Base-by-base conservation (phyloP, 2,329 filamentous ascomycete species). In the Pseudocercospora cruenta region DNA sequence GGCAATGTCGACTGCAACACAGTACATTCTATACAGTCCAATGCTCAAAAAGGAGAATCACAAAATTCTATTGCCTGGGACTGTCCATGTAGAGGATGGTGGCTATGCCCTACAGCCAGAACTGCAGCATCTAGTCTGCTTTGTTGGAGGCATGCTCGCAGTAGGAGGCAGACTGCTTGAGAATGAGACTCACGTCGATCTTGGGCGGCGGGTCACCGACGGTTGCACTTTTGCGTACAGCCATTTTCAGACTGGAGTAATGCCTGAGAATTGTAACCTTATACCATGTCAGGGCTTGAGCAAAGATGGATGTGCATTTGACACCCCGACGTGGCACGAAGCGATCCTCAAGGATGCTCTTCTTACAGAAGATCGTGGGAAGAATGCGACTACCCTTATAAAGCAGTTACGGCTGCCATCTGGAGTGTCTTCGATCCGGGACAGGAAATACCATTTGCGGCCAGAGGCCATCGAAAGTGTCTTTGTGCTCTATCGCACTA, bases 401-500 rank as follows among this genome's bases (percentile, higher is more conserved):
- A 65, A 78, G 58, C 75, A 79, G 71, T 83, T 75, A 74, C 81
- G 80, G 10, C 71, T 90, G 4, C 83, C 84, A 7, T 79, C 78
- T 5, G 89, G 88, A 21, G 86, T 90, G 75, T 80, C 84, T 2
- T 80, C 80, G 19, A 82, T 90, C 55, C 77, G 80, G 49, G 86
- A 89, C 64, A 78, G 81, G 47, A 83, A 84, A 63, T 92, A 91
- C 74, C 86, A 91, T 31, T 82, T 92, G 53, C 85, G 89, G 7
- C 91, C 91, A 21, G 91, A 94, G 79, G 91, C 91, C 1, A 92
- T 94, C 62, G 91, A 94, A 80, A 91, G 88, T 14, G 86, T 95
- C 4, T 94, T 92, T 77, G 86, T 92, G 74, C 87, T 94, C 82
- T 92, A 90, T 76, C 86, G 91, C 64, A 82, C 92, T 65, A 93